Evolutionary conservation across 2,329 filamentous ascomycete genomes (phyloP), one percentile per base, ranked within the genome.

Genomic region (Samsoniella hepiali): DNA sequence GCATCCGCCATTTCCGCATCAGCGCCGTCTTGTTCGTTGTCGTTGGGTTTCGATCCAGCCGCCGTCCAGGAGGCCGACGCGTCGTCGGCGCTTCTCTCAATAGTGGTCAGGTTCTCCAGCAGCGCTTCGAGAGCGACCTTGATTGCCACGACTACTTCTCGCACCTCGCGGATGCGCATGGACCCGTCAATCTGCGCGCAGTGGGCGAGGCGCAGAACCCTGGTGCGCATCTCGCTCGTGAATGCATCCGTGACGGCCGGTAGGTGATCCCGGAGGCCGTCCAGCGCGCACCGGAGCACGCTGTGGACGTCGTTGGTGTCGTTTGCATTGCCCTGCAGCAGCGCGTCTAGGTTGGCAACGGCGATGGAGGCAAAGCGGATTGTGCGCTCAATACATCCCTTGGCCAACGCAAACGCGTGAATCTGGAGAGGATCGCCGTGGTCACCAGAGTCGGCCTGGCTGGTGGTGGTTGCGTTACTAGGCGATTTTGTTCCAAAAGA

Each of bases 401-500:
- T 17, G 7, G 49, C 31, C 29, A 22, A 3, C 17, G 3, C 8
- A 1, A 36, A 7, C 1, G 2, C 50, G 6, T 36, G n/a, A 1
- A 3, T 13, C 32, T 27, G 32, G 0, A 9, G 3, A 3, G 15
- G 4, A 4, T 53, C 3, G 1, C 2, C 31, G 8, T 34, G 9
- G 0, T n/a, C 6, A 1, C 6, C 3, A 50, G 27, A 13, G 9
- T 8, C n/a, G 10, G 6, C 3, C 2, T 55, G 34, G 34, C 22
- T 1, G 34, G 1, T 9, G 1, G 34, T 1, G 2, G 11, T 5
- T 22, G n/a, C 3, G 22, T 27, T 17, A 7, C 2, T 9, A 3
- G n/a, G 10, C 0, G 22, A 7, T 27, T 17, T 22, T 27, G 32
- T 38, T 5, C n/a, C 17, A 10, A 54, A n/a, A 1, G 34, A 38